phyloP scores from a whole-genome alignment of 225 moss, liverwort and hornwort species.

The Pseudisothecium myosuroides region DNA sequence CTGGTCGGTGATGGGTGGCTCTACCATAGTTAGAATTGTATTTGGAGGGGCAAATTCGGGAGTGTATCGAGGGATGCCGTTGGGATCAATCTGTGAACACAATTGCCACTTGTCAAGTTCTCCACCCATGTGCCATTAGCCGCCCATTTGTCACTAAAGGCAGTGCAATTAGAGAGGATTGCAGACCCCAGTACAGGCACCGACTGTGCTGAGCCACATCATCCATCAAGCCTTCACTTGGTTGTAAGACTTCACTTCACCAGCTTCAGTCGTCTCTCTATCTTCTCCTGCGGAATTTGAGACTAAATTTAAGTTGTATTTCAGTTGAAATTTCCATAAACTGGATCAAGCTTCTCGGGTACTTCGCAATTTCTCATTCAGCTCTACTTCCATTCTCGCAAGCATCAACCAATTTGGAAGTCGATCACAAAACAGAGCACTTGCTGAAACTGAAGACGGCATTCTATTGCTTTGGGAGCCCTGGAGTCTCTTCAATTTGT shows the following conservation, averaged over 20 bases:
- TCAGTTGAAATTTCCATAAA: background rate
- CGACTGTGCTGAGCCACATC: background rate
- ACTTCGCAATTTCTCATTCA: background rate
- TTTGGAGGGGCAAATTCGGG: no score
- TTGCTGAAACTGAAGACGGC: background rate
- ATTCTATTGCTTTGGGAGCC: background rate
- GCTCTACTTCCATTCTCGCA: background rate
- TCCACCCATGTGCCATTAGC: background rate
- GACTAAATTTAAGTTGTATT: background rate
- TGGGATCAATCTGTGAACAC: background rate
- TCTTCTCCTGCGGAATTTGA: background rate
- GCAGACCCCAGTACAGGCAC: background rate
- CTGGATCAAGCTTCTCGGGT: background rate
- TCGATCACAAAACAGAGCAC: background rate
- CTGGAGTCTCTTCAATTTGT: background rate
- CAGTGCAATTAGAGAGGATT: background rate
- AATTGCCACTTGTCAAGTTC: background rate
- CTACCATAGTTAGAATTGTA: no score
- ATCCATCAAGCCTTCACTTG: background rate
- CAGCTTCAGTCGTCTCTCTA: background rate
- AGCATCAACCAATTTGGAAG: background rate
- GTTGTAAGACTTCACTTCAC: background rate
- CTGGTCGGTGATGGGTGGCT: no score
- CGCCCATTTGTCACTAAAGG: background rate
- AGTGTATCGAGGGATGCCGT: no score